Conservation (phyloP, 1,139 yeast species). For the Pichia cactophila region DNA sequence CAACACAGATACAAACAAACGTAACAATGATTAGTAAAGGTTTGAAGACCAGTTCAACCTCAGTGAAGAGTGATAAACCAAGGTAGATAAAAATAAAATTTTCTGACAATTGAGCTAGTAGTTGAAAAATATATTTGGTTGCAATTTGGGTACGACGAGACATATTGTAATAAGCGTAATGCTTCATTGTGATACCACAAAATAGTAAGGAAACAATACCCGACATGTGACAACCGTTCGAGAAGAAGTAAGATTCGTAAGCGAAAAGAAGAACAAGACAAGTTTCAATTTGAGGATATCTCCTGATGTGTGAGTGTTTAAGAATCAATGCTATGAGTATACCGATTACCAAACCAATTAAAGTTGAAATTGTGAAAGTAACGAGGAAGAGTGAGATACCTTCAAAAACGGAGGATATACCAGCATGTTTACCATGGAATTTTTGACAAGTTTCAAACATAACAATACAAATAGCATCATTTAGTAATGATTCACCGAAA, state of each 20-base stretch:
- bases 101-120: constrained; percentile 90
- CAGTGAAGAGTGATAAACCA: constrained; percentile 91
- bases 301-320: constrained; percentile 86
- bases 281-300: constrained; percentile 95
- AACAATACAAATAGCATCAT: constrained; percentile 97
- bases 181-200: constrained; percentile 94
- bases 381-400: constrained; percentile 91
- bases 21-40: constrained; percentile 89
- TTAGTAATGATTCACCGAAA: constrained; percentile 89
- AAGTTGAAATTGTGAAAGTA: constrained; percentile 88
- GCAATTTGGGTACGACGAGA: constrained; percentile 95
- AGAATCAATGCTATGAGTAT: constrained; percentile 80
- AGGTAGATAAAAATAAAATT: constrained; percentile 93
- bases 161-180: constrained; percentile 96
- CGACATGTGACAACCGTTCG: constrained; percentile 98
- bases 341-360: constrained; percentile 86
- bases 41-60: constrained; percentile 89
- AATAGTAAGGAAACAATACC: constrained; percentile 93
- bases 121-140: constrained; percentile 86
- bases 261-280: constrained; percentile 87
- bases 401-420: constrained; percentile 72
- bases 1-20: constrained; percentile 82
- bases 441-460: constrained; percentile 99
- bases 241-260: constrained; percentile 92
- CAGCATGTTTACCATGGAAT: constrained; percentile 80